Evolutionary conservation across 495 filamentous ascomycete genomes (phyloP).

Genomic region (Podospora fimiseda): DNA sequence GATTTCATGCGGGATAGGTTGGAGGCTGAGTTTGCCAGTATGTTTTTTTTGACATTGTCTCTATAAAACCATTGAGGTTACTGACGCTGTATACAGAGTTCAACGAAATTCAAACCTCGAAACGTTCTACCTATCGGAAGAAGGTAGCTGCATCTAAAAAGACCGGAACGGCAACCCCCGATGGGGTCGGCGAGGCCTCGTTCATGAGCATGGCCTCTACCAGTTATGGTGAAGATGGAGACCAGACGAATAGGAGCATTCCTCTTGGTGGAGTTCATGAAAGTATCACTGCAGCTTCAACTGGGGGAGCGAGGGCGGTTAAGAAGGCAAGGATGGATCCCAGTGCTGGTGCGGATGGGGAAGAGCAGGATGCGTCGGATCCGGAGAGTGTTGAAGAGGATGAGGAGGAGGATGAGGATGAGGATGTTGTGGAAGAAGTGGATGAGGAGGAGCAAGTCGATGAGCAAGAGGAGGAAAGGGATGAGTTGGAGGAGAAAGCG

Average conservation of each 20-base stretch:
- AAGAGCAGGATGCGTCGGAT: constrained; percentile 33
- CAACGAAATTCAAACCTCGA: constrained; percentile 45
- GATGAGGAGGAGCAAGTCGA: constrained; percentile 41
- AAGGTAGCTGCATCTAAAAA: constrained; percentile 42
- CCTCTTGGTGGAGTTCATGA: constrained; percentile 1
- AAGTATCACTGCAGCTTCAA: neutral
- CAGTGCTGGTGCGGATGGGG: constrained; percentile 25
- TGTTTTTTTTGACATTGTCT: constrained; percentile 12
- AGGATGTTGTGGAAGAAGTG: constrained; percentile 40
- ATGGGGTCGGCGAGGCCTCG: constrained; percentile 24
- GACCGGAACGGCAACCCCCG: constrained; percentile 12
- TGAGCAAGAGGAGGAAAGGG: constrained; percentile 41
- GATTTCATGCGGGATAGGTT: constrained; percentile 61
- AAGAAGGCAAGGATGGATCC: constrained; percentile 41
- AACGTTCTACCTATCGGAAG: constrained; percentile 45
- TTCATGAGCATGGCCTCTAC: constrained; percentile 28
- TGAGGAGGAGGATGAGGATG: constrained; percentile 49
- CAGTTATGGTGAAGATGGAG: constrained; percentile 6
- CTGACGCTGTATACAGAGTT: constrained; percentile 33
- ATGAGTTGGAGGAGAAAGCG: constrained; percentile 38
- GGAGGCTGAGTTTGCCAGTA: constrained; percentile 58
- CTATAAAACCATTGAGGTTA: too few species aligned
- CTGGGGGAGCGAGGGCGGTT: constrained; percentile 17
- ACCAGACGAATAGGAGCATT: constrained; percentile 10
- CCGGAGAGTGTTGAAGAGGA: constrained; percentile 50